phyloP scores from a whole-genome alignment of 768 basidiomycete species.

The Boletales sp. region DNA sequence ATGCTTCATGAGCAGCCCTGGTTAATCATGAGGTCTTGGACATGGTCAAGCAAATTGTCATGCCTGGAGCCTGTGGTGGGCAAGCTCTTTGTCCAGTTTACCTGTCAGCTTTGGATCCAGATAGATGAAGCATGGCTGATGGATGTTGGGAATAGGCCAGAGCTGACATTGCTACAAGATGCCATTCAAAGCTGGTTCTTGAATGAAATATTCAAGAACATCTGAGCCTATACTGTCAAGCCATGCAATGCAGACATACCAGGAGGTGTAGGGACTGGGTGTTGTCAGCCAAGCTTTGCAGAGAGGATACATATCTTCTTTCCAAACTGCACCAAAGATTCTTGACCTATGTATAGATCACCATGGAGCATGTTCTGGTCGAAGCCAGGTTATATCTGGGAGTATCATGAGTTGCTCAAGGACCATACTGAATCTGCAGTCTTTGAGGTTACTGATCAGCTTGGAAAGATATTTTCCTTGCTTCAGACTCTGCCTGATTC shows the following conservation, averaged over 20 bases:
- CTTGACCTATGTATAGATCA: no score
- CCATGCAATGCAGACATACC: slow-evolving; percentile 4
- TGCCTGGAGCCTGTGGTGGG: not conserved
- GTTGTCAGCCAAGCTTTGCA: no score
- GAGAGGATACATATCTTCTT: no score
- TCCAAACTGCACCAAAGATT: no score
- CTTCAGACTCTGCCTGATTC: not conserved
- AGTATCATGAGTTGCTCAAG: slow-evolving; percentile 7
- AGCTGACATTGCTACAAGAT: not conserved
- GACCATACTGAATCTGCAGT: not conserved
- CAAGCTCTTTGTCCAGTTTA: slow-evolving; percentile 3
- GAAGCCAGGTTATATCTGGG: slow-evolving; percentile 1
- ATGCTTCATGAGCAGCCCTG: not conserved
- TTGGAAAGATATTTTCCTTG: slow-evolving; percentile 1
- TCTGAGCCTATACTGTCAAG: not conserved
- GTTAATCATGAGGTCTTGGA: no score
- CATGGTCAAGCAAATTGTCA: no score
- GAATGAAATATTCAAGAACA: not conserved
- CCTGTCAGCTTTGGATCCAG: slow-evolving; percentile 7
- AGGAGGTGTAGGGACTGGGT: no score
- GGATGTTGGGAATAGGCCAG: not conserved
- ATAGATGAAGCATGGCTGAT: not conserved
- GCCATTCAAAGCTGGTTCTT: slow-evolving; percentile 4
- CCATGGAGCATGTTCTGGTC: not conserved
- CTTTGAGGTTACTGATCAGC: not conserved